A percentile compares a stretch with the other conserved stretches of the same genome.
Evolutionary conservation across 1,284 basidiomycete genomes (phyloP).

Genomic region (Pholiota adiposa): DNA sequence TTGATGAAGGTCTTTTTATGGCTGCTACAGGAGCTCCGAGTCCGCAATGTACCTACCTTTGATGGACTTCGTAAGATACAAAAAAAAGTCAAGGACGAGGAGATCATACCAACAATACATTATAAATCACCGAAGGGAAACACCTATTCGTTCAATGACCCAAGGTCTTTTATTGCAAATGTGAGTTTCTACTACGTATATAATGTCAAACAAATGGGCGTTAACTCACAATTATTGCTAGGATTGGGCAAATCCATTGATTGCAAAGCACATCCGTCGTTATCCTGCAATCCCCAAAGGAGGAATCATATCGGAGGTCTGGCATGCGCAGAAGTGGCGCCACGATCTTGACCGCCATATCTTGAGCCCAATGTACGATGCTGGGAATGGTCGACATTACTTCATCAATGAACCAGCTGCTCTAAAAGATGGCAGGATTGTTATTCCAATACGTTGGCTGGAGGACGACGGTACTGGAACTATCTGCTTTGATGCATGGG

Average conservation of each 20-base stretch:
- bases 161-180: slow-evolving; percentile 24
- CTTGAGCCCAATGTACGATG: slow-evolving; percentile 33
- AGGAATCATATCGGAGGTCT: slow-evolving; percentile 31
- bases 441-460: slow-evolving; percentile 31
- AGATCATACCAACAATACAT: slow-evolving; percentile 14
- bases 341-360: slow-evolving; percentile 26
- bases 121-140: slow-evolving; percentile 32
- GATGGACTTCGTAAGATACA: no score
- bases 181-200: slow-evolving; percentile 13
- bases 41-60: no score
- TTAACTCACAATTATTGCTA: slow-evolving; percentile 16
- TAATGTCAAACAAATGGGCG: slow-evolving; percentile 4
- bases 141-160: slow-evolving; percentile 26
- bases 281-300: slow-evolving; percentile 28
- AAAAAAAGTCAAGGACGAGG: no score
- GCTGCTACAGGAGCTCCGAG: no score
- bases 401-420: slow-evolving; percentile 32
- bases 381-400: slow-evolving; percentile 26
- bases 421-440: slow-evolving; percentile 20
- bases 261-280: slow-evolving; percentile 23
- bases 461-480: slow-evolving; percentile 21
- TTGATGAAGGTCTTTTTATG: no score
- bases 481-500: slow-evolving; percentile 25
- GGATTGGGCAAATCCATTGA: slow-evolving; percentile 31
- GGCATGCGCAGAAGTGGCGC: slow-evolving; percentile 32